Evolutionary conservation across 2,329 filamentous ascomycete genomes (phyloP).

Genomic region (Cadophora gregata): DNA sequence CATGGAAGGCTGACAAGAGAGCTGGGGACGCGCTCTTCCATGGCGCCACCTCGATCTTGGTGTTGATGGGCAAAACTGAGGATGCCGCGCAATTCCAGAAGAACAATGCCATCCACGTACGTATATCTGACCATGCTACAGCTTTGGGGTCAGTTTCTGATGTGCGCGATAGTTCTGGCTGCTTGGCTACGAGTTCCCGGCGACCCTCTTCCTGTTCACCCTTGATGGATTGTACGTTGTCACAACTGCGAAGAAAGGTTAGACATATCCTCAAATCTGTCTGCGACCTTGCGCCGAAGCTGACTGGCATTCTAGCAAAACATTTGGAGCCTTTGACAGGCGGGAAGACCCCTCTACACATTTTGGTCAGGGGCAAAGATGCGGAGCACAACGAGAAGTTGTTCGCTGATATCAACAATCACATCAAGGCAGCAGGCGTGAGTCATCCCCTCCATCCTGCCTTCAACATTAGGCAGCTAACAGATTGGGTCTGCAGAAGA

Average conservation of each 20-base stretch:
- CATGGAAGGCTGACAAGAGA: conserved; percentile 97
- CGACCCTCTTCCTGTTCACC: conserved; percentile 92
- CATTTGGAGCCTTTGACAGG: conserved; percentile 91
- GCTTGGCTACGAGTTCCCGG: conserved; percentile 96
- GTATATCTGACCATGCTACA: conserved; percentile 44
- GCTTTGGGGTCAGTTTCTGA: conserved; percentile 22
- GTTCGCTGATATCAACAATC: conserved; percentile 81
- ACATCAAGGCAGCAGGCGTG: conserved; percentile 87
- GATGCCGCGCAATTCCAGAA: conserved; percentile 89
- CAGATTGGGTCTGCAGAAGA: conserved; percentile 64
- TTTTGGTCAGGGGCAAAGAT: conserved; percentile 91
- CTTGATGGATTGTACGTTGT: conserved; percentile 87
- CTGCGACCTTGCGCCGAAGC: conserved; percentile 32
- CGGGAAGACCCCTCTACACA: conserved; percentile 90
- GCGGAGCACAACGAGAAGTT: conserved; percentile 89
- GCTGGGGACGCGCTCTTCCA: conserved; percentile 83
- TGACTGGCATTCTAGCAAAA: conserved; percentile 69
- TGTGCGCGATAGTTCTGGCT: conserved; percentile 80
- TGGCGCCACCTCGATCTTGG: conserved; percentile 83
- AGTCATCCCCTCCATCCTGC: conserved; percentile 47
- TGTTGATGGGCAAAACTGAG: conserved; percentile 95
- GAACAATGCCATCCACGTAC: conserved; percentile 94
- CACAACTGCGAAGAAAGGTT: conserved; percentile 97
- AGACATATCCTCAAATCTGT: neutral
- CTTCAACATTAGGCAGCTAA: conserved; percentile 19